Base-by-base conservation (phyloP, 2,329 filamentous ascomycete species). In the Lachnellula occidentalis region DNA sequence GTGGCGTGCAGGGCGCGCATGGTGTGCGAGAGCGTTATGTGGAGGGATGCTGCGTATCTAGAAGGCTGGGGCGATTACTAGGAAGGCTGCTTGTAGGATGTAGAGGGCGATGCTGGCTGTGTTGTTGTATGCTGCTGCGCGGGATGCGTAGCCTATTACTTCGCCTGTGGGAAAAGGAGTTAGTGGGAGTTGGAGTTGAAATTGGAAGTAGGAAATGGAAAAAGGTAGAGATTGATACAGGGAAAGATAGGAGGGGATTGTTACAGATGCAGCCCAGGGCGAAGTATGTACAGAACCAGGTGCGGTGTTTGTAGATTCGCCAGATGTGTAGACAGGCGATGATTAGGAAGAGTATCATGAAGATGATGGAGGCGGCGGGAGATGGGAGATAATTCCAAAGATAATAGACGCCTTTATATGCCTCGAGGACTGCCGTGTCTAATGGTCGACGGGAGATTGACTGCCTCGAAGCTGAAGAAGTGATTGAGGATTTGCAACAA, bases 341-440 rank as follows among this genome's bases (percentile, higher is more conserved):
- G 12, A 49, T 34, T 8, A 64, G 27, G 56, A 71, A 72, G 27
- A 71, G 48, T 14, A 71, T 54, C 17, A 70, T 61, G 48, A 74
- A 73, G 31, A 73, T 58, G 17, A 70, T 66, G 2, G 76, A 76
- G 2, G 73, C 71, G 0, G 68, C 66, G 15, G 71, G 61, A 3
- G 72, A 76, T 0, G 77, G 76, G 36, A 73, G 65, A 58, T 79
- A 79, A 46, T 74, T 74, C 69, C 69, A 70, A 5, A 73, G 65
- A 55, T 70, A 72, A 50, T 68, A 70, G 22, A 60, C 65, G 7
- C 56, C 58, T 39, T 54, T 57, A 51, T 66, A 64, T 2, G 69
- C 65, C 41, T 68, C 57, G n/a, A 71, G 57, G 43, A 65, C 50
- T 8, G 66, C 59, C 69, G 70, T 71, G 21, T n/a, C 15, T n/a